phyloP scores from a whole-genome alignment of 352 stramenopile species.

The Phytophthora pisi region DNA sequence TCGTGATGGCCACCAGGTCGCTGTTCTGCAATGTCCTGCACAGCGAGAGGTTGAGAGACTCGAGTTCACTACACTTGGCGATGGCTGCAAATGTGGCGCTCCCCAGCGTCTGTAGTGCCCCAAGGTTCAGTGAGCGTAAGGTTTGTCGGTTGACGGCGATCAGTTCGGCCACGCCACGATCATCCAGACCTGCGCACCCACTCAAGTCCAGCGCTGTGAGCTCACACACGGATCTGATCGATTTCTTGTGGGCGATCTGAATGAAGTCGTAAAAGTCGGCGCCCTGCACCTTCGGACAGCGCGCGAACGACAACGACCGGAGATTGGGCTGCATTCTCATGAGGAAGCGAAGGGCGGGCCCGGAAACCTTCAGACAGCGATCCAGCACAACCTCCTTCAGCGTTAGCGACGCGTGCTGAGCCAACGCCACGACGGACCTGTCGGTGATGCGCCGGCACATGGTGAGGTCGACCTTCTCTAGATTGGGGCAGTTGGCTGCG shows the following conservation, averaged over 20 bases:
- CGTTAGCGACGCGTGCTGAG: conserved; percentile 42
- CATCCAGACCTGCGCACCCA: conserved; percentile 54
- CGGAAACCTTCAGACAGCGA: conserved; percentile 74
- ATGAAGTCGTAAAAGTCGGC: conserved; percentile 46
- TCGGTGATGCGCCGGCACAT: conserved; percentile 87
- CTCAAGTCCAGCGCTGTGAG: conserved; percentile 53
- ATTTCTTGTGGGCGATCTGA: conserved; percentile 13
- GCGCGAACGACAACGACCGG: conserved; percentile 55
- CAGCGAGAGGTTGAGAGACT: conserved; percentile 75
- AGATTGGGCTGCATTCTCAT: conserved; percentile 60
- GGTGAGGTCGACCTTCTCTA: conserved; percentile 73
- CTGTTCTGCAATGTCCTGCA: conserved; percentile 70
- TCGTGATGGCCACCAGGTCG: conserved; percentile 53
- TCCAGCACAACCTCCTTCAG: conserved; percentile 51
- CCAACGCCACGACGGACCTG: conserved; percentile 59
- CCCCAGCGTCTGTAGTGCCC: conserved; percentile 60
- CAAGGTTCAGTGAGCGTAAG: conserved; percentile 62
- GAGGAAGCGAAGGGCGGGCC: conserved; percentile 57
- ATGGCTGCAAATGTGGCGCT: conserved; percentile 69
- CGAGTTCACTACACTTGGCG: conserved; percentile 50
- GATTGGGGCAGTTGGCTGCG: conserved; percentile 44
- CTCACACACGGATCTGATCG: conserved; percentile 23
- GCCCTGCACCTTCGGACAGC: conserved; percentile 66
- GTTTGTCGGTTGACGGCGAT: conserved; percentile 56
- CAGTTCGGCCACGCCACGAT: conserved; percentile 50